Percentiles rank a stretch among this genome's conserved stretches.
phyloP scores from a whole-genome alignment of 164 flowering plant species.

The Vitis rotundifolia region DNA sequence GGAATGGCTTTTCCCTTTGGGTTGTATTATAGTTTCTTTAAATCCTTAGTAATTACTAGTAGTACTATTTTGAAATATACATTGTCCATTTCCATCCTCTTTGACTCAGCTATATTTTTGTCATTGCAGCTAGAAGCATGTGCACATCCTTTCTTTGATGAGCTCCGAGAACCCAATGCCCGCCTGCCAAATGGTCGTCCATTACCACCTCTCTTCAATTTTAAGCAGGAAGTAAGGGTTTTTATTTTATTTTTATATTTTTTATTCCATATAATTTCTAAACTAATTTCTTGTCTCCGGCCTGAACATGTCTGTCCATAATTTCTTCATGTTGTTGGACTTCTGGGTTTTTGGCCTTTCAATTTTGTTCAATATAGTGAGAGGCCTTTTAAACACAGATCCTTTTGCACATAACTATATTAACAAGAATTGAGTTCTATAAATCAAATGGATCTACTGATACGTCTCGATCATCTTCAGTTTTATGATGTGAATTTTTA shows the following conservation, averaged over 20 bases:
- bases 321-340: too few species aligned
- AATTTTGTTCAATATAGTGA: too few species aligned
- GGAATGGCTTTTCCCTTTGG: not conserved
- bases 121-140: conserved; percentile 46
- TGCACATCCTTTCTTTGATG: conserved; percentile 53
- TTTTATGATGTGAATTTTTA: too few species aligned
- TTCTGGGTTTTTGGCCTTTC: too few species aligned
- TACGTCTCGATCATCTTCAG: too few species aligned
- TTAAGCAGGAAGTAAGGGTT: conserved; percentile 42
- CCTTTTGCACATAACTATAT: too few species aligned
- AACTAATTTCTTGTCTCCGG: not conserved
- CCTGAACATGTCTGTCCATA: not conserved
- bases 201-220: conserved; percentile 47
- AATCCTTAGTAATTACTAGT: not conserved
- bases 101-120: conserved; percentile 2
- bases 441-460: too few species aligned
- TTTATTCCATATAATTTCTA: too few species aligned
- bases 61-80: not conserved
- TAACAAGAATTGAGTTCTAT: too few species aligned
- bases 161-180: conserved; percentile 45
- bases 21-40: not conserved
- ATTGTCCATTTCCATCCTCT: not conserved
- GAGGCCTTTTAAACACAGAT: too few species aligned
- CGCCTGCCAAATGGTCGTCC: conserved; percentile 50
- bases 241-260: not conserved